phyloP scores from a whole-genome alignment of 352 stramenopile species.

The Globisporangium abappressorium region DNA sequence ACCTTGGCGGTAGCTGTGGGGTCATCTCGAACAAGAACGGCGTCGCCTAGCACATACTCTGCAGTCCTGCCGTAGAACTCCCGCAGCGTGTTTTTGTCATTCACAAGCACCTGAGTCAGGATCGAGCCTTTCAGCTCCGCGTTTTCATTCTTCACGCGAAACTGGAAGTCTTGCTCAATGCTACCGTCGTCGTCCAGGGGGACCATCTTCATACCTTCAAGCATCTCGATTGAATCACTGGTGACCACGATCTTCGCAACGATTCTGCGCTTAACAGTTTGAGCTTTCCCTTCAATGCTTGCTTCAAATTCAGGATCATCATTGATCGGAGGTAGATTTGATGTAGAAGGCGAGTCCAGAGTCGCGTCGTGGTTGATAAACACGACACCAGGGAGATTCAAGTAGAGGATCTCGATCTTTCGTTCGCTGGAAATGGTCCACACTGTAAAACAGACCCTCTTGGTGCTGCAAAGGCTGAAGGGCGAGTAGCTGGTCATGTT shows the following conservation, averaged over 20 bases:
- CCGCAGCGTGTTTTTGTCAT: background rate
- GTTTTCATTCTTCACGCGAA: background rate
- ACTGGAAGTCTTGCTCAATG: background rate
- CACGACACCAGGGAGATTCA: background rate
- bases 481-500: background rate
- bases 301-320: background rate
- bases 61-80: background rate
- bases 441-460: background rate
- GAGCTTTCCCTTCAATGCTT: background rate
- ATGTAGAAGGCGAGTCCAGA: background rate
- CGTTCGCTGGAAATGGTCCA: slow-evolving; percentile 2
- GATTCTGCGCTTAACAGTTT: background rate
- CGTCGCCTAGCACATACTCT: background rate
- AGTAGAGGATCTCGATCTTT: background rate
- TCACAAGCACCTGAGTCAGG: background rate
- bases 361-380: background rate
- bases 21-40: background rate
- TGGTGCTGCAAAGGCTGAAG: background rate
- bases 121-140: background rate
- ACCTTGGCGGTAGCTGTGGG: background rate
- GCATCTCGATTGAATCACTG: background rate
- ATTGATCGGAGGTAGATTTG: background rate
- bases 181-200: background rate
- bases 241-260: background rate
- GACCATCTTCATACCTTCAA: background rate